These are phyloP conservation scores for Haplosporangium gracile DNA, from an alignment of 192 early-diverging fungal species.

Conservation along the genomic window DNA sequence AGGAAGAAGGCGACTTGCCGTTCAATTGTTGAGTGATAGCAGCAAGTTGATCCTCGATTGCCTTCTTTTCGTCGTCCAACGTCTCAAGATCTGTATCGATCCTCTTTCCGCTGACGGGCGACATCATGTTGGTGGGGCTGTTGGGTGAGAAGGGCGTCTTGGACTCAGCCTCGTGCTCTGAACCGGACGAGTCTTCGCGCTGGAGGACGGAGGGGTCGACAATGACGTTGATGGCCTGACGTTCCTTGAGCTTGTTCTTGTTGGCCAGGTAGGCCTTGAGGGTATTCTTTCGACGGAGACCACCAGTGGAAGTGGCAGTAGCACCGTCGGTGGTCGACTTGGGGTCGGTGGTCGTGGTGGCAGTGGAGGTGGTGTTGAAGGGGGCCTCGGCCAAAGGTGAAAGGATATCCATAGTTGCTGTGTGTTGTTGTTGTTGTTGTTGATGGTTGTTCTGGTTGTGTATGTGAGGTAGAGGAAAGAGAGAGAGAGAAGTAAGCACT, in stretches of 20 bases:
- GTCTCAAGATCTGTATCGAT: constrained; percentile 51
- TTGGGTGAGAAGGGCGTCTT: neutral
- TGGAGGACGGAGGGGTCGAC: constrained; percentile 42
- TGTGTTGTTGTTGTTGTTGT: constrained; percentile 7
- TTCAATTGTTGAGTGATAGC: constrained; percentile 37
- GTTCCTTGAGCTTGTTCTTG: constrained; percentile 59
- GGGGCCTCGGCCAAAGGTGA: constrained; percentile 18
- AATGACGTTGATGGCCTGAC: constrained; percentile 51
- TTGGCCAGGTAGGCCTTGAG: constrained; percentile 57
- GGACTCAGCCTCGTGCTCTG: neutral
- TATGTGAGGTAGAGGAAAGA: constrained; percentile 5
- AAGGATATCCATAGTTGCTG: constrained; percentile 31
- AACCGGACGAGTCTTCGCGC: constrained; percentile 17
- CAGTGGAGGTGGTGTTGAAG: constrained; percentile 26
- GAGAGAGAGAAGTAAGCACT: neutral
- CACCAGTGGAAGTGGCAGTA: neutral
- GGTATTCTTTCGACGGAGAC: constrained; percentile 45
- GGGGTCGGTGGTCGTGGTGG: neutral
- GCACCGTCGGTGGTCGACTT: neutral
- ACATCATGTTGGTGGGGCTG: constrained; percentile 20
- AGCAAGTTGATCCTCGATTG: constrained; percentile 41
- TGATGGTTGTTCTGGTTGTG: neutral
- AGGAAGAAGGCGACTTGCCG: constrained; percentile 7
- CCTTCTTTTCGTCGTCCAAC: constrained; percentile 38
- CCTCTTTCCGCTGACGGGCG: constrained; percentile 35